Base-by-base conservation (phyloP, 2,329 filamentous ascomycete species). In the Decorospora gaudefroyi region DNA sequence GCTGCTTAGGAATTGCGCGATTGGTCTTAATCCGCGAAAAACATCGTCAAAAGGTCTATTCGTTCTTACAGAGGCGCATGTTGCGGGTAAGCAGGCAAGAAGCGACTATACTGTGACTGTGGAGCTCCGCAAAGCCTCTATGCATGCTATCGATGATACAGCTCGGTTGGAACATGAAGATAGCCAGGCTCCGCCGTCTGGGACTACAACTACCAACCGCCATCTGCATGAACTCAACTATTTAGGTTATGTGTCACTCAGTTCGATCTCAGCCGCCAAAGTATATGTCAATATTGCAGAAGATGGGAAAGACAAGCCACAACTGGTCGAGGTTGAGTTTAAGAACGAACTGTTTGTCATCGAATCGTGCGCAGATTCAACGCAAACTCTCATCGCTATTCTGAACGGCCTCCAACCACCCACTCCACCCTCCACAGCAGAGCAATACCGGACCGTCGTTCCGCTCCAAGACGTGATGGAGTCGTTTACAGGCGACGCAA, bases 351-450 rank as follows among this genome's bases (percentile, higher is more conserved):
- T 99, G 1, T 77, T 99, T 39, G 85, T 99, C 22, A 74, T 99
- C 5, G 93, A 99, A 70, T 95, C 91, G 1, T 99, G 95, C 62
- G 93, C 93, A 19, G 93, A 99, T 70, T 99, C 93, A 1, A 97
- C 90, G 0, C 90, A 96, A 67, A 99, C 93, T 0, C 78, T 99
- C 10, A 86, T 96, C 38, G 79, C 81, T 2, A 79, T 95, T 28
- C 73, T 91, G 11, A 89, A 87, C 60, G 90, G 87, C 0, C 77
- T 99, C 4, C 84, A 85, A 25, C 93, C 92, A 4, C 92, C 93
- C 1, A 85, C 83, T 6, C 86, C 90, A 0, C 90, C 91, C 1
- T 92, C 82, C 61, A 89, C 86, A 49, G 85, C 87, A 56, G 82
- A 85, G 53, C 93, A 93, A 64, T 99, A 95, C 68, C 82, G 88